Evolutionary conservation across 768 basidiomycete genomes (phyloP).

Genomic region (Collybiopsis confluens): DNA sequence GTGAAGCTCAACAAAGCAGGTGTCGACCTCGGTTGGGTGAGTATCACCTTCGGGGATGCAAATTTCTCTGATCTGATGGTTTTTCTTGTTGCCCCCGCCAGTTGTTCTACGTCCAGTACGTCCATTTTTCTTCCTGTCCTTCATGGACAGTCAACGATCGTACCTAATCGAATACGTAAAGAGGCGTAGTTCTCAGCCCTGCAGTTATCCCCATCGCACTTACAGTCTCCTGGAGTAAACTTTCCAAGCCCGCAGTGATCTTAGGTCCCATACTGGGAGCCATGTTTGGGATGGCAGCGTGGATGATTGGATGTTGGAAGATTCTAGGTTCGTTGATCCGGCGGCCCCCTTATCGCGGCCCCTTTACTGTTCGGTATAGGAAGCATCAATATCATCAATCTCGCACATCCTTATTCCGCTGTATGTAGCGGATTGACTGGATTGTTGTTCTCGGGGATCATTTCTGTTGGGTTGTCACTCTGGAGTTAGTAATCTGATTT

Average conservation of each 20-base stretch:
- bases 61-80: slow-evolving; percentile 10
- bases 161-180: too few species aligned
- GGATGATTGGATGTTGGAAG: slow-evolving; percentile 50
- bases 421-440: slow-evolving; percentile 35
- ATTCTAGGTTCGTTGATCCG: slow-evolving; percentile 33
- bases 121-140: too few species aligned
- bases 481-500: slow-evolving; percentile 20
- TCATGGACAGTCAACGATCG: too few species aligned
- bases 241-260: slow-evolving; percentile 35
- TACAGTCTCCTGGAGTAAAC: slow-evolving; percentile 43
- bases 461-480: slow-evolving; percentile 30
- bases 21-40: slow-evolving; percentile 45
- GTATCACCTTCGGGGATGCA: slow-evolving; percentile 3
- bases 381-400: slow-evolving; percentile 28
- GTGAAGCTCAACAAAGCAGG: slow-evolving; percentile 39
- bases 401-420: slow-evolving; percentile 35
- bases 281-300: slow-evolving; percentile 39
- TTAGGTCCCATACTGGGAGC: slow-evolving; percentile 38
- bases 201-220: slow-evolving; percentile 47
- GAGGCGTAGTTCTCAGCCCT: slow-evolving; percentile 46
- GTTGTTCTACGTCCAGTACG: slow-evolving; percentile 46
- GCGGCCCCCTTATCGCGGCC: too few species aligned
- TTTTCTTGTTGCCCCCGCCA: background rate
- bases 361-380: slow-evolving; percentile 16
- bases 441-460: slow-evolving; percentile 31